Percentiles rank a stretch among this genome's conserved stretches.
phyloP scores from a whole-genome alignment of 768 basidiomycete genomes.

The Macrolepiota dolichaula region DNA sequence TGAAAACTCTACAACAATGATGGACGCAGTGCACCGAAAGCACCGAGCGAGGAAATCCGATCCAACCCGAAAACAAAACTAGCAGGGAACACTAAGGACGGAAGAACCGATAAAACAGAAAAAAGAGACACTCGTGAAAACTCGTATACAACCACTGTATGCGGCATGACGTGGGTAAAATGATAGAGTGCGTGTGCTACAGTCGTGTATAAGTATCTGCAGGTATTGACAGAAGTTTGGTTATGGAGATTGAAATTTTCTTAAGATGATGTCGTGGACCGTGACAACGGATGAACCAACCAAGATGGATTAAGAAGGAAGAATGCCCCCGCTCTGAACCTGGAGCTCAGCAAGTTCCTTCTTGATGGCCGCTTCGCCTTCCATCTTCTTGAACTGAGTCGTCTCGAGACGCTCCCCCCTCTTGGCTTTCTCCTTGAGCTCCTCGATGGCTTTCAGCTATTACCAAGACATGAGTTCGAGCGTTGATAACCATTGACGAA shows the following conservation, averaged over 20 bases:
- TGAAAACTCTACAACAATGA: background rate
- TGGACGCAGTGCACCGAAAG: background rate
- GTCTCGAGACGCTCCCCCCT: conserved; percentile 90
- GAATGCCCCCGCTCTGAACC: background rate
- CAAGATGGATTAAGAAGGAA: background rate
- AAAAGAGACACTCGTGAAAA: background rate
- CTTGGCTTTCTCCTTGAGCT: conserved; percentile 89
- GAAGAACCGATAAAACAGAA: background rate
- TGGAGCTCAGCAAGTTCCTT: conserved; percentile 63
- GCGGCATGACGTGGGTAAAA: background rate
- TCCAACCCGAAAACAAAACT: conserved; percentile 4
- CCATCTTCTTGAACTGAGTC: conserved; percentile 97
- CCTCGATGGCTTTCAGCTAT: conserved; percentile 97
- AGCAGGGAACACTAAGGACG: background rate
- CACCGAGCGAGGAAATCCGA: background rate
- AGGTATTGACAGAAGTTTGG: background rate
- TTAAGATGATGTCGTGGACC: background rate
- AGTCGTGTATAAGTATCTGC: background rate
- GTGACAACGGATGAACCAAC: background rate
- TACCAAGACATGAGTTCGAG: background rate
- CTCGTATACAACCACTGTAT: background rate
- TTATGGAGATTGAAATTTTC: background rate
- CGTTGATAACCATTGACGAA: background rate
- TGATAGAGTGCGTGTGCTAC: background rate
- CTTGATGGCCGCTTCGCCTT: conserved; percentile 80